phyloP scores from a whole-genome alignment of 805 yeast species.

The Candida sphagnicola region DNA sequence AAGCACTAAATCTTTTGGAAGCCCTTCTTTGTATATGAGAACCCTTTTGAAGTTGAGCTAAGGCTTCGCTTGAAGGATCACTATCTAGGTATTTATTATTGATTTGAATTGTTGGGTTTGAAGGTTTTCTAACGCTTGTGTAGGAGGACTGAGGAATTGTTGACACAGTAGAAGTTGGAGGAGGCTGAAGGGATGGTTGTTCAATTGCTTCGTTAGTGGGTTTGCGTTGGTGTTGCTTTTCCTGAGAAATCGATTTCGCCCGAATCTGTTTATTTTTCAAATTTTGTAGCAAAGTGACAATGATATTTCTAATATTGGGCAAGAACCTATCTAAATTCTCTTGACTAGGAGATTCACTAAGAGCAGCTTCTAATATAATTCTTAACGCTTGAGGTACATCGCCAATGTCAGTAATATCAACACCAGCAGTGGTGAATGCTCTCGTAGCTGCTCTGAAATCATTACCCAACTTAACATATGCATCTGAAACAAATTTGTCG shows the following conservation, averaged over 20 bases:
- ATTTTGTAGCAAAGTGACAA: constrained; percentile 73
- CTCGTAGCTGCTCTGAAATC: constrained; percentile 85
- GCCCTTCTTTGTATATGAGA: constrained; percentile 88
- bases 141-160: neutral
- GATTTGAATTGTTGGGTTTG: neutral
- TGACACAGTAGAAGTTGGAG: neutral
- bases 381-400: constrained; percentile 86
- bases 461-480: constrained; percentile 88
- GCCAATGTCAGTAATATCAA: constrained; percentile 78
- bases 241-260: constrained; percentile 37
- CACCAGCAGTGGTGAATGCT: constrained; percentile 73
- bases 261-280: constrained; percentile 74
- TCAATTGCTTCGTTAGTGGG: constrained; percentile 1
- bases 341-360: constrained; percentile 81
- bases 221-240: constrained; percentile 8
- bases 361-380: constrained; percentile 76
- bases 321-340: constrained; percentile 73
- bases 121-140: neutral
- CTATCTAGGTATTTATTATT: neutral
- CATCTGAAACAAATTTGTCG: constrained; percentile 82
- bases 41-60: constrained; percentile 75
- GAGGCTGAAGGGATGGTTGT: neutral
- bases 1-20: constrained; percentile 89
- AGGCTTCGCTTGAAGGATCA: constrained; percentile 45
- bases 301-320: constrained; percentile 82